Conservation (phyloP, 2,329 filamentous ascomycete genomes). For the Fusarium graminum region DNA sequence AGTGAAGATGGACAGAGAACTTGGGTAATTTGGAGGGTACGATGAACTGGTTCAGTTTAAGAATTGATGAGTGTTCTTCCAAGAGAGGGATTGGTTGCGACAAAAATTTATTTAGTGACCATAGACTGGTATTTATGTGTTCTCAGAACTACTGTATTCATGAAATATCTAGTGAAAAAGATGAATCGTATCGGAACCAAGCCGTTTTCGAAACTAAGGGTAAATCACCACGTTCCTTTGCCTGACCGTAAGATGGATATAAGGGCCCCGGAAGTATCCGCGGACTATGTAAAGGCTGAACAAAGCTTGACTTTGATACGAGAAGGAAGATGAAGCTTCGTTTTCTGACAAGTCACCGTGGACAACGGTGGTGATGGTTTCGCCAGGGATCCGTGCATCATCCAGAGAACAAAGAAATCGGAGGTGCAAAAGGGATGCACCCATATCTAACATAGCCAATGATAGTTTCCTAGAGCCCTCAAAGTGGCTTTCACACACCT, state of each 20-base stretch:
- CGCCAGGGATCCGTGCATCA: not conserved
- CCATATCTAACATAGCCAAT: not conserved
- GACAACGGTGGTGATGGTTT: not conserved
- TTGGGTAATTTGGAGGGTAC: not conserved
- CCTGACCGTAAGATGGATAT: not conserved
- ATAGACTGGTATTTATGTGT: constrained; percentile 7
- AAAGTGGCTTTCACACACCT: not conserved
- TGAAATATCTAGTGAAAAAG: not conserved
- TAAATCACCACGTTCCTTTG: not conserved
- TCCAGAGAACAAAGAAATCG: constrained; percentile 3
- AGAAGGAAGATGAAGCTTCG: not conserved
- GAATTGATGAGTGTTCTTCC: not conserved
- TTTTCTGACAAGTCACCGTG: not conserved
- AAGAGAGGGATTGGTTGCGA: not conserved
- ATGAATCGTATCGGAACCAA: not conserved
- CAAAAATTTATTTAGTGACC: not conserved
- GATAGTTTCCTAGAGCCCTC: not conserved
- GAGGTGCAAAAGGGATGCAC: not conserved
- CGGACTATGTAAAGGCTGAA: not conserved
- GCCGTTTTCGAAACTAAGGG: not conserved
- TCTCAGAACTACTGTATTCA: not conserved
- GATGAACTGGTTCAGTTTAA: not conserved
- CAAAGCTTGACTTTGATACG: not conserved
- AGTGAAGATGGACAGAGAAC: not conserved
- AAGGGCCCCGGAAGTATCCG: not conserved